A percentile compares a stretch with the other conserved stretches of the same genome.
phyloP scores from a whole-genome alignment of 306 rosid species.

The Gastrolobium villosum region DNA sequence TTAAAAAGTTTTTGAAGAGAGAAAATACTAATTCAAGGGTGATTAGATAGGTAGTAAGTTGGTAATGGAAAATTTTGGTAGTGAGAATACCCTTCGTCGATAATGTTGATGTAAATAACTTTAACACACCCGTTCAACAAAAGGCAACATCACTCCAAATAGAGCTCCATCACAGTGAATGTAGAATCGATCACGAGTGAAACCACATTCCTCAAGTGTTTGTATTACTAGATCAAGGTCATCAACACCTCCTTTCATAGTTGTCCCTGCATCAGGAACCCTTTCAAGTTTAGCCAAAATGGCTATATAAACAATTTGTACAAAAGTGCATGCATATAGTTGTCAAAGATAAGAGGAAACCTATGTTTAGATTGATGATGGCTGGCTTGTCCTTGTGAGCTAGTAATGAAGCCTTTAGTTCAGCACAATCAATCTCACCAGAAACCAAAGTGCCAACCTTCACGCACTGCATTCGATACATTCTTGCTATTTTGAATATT shows the following conservation, averaged over 20 bases:
- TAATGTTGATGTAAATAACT: background rate
- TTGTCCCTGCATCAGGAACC: constrained; percentile 58
- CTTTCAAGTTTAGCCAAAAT: background rate
- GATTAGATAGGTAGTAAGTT: too few relatives aligned
- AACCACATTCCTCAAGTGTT: constrained; percentile 67
- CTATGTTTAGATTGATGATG: constrained; percentile 76
- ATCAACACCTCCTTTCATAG: constrained; percentile 75
- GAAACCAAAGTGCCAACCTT: constrained; percentile 62
- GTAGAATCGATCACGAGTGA: constrained; percentile 63
- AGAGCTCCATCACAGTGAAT: constrained; percentile 80
- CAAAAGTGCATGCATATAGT: too few relatives aligned
- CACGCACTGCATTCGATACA: constrained; percentile 80
- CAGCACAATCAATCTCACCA: constrained; percentile 74
- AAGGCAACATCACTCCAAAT: constrained; percentile 77
- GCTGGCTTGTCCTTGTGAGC: constrained; percentile 76
- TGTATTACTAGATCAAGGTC: constrained; percentile 67
- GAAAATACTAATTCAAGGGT: too few relatives aligned
- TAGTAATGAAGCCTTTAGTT: constrained; percentile 62
- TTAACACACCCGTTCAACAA: constrained; percentile 57
- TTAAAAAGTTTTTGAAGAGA: too few relatives aligned
- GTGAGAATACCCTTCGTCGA: too few relatives aligned
- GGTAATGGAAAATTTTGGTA: too few relatives aligned
- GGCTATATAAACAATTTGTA: too few relatives aligned
- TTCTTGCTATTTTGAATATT: constrained; percentile 74
- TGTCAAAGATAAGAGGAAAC: constrained; percentile 16